Evolutionary conservation across 2,329 filamentous ascomycete species (phyloP).

Genomic region (Ascochyta rabiei): DNA sequence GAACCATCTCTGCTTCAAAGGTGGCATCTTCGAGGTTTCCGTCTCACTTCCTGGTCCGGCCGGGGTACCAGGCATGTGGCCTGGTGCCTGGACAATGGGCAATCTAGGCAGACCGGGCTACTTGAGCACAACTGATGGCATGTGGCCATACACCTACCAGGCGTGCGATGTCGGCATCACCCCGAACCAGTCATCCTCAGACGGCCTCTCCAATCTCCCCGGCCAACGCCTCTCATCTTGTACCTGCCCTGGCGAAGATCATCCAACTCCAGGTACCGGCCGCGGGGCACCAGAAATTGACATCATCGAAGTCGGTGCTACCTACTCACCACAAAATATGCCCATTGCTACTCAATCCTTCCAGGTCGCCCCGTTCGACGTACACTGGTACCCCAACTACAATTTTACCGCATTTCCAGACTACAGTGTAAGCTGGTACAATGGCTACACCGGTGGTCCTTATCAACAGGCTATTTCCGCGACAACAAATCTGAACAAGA

Average conservation of each 20-base stretch:
- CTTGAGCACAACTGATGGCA: conserved; percentile 58
- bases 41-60: conserved; percentile 59
- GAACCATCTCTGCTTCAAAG: conserved; percentile 63
- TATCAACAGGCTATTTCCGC: conserved; percentile 64
- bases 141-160: conserved; percentile 63
- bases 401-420: conserved; percentile 59
- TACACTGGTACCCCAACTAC: conserved; percentile 60
- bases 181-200: conserved; percentile 54
- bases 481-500: conserved; percentile 60
- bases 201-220: conserved; percentile 52
- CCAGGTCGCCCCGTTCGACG: conserved; percentile 58
- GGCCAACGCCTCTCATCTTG: conserved; percentile 55
- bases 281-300: conserved; percentile 58
- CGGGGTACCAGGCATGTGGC: conserved; percentile 58
- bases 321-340: conserved; percentile 47
- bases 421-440: conserved; percentile 56
- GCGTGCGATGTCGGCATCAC: conserved; percentile 59
- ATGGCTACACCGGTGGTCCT: conserved; percentile 60
- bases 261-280: conserved; percentile 55
- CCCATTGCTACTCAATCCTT: conserved; percentile 57
- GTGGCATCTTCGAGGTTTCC: conserved; percentile 59
- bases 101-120: conserved; percentile 61
- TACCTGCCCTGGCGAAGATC: conserved; percentile 54
- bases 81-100: conserved; percentile 61
- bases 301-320: conserved; percentile 55